Base-by-base conservation (phyloP, 2,329 filamentous ascomycete species). In the Calycina herbarum region DNA sequence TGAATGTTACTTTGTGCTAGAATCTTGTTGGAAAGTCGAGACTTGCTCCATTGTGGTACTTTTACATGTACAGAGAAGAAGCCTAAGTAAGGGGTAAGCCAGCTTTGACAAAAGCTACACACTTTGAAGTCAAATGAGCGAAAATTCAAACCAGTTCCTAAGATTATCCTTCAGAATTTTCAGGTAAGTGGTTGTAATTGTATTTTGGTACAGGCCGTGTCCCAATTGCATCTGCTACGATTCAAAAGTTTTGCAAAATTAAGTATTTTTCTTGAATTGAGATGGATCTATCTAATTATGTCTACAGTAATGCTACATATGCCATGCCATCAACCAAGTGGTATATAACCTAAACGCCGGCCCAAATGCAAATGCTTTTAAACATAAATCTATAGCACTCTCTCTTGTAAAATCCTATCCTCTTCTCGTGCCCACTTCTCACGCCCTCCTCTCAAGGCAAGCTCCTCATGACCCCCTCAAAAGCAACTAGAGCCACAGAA, bases 401-500 rank as follows among this genome's bases (percentile, higher is more conserved):
- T 24, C 20, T 11, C 11, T 24, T 27, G 8, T 5, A 24, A 6
- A 24, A 27, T 10, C 7, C 42, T 5, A 17, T n/a, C 20, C 10
- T 24, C 45, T 51, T 11, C 10, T 3, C 10, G 13, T 15, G 2
- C 2, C 10, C 13, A 13, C 35, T 38, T 15, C 35, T 38, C 13
- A 38, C 1, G 10, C 6, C 10, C n/a, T 54, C 7, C 7, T 51
- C 31, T 64, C 58, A 74, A 58, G 74, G 74, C 72, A 89, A 77
- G 13, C 80, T 75, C 70, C 93, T 86, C 91, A 97, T 94, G 62
- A 95, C 91, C 2, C 89, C 92, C 78, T 99, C 95, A 82, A 98
- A 98, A 33, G 91, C 94, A 63, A 97, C 88, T 75, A 98, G 79
- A 1, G 95, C 94, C 86, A 95, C 90, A 0, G 94, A 95, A 81